Evolutionary conservation across 257 asterid species (phyloP).

Genomic region (Fraxinus anomala): DNA sequence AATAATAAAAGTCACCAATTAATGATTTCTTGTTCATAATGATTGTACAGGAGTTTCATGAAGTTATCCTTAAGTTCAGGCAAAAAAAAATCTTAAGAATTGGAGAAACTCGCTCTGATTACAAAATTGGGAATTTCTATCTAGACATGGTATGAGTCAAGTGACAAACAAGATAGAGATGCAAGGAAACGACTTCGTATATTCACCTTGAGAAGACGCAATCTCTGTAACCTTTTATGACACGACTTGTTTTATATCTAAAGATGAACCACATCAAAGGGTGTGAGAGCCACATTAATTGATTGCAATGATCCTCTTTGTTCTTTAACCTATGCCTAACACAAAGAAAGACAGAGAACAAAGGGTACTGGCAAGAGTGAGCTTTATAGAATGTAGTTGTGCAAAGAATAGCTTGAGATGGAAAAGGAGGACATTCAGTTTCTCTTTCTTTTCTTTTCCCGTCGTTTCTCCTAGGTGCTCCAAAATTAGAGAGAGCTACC

Average conservation of each 20-base stretch:
- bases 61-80: background rate
- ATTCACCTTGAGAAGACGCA: background rate
- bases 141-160: background rate
- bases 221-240: background rate
- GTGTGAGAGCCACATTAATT: background rate
- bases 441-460: background rate
- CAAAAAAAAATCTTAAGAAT: background rate
- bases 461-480: background rate
- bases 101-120: background rate
- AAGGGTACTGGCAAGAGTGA: background rate
- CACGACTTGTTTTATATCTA: background rate
- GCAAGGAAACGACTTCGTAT: background rate
- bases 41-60: conserved; percentile 15
- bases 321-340: background rate
- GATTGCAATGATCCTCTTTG: background rate
- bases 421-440: background rate
- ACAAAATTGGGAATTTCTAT: background rate
- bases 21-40: conserved; percentile 10
- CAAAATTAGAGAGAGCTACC: background rate
- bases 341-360: background rate
- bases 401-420: background rate
- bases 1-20: conserved; percentile 28
- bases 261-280: background rate
- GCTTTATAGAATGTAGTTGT: background rate
- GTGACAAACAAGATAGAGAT: conserved; percentile 2